phyloP scores from a whole-genome alignment of 2,329 filamentous ascomycete species.

The Parastagonospora avenae region DNA sequence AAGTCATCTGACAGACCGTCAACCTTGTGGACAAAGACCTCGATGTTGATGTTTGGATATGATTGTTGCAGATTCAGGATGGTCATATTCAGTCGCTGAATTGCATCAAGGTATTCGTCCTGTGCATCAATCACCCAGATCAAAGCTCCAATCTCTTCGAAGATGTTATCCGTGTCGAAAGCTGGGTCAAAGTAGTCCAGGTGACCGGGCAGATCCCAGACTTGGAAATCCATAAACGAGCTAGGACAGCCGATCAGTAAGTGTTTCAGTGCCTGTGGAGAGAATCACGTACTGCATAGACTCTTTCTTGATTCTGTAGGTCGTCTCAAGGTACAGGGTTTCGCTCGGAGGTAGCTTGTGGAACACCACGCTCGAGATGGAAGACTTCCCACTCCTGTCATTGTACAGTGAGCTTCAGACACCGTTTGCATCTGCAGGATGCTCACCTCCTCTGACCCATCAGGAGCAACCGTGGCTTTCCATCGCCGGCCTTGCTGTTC shows the following conservation, averaged over 20 bases:
- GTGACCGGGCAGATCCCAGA: slow-evolving; percentile 96
- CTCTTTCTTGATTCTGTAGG: slow-evolving; percentile 90
- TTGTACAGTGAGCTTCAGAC: slow-evolving; percentile 17
- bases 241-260: slow-evolving; percentile 52
- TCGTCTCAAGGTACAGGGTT: slow-evolving; percentile 94
- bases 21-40: slow-evolving; percentile 99
- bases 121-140: slow-evolving; percentile 99
- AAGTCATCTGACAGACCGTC: slow-evolving; percentile 98
- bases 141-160: slow-evolving; percentile 89
- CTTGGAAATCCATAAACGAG: slow-evolving; percentile 99
- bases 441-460: slow-evolving; percentile 94
- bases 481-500: slow-evolving; percentile 59
- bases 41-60: slow-evolving; percentile 93
- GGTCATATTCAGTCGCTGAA: slow-evolving; percentile 83
- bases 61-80: slow-evolving; percentile 86
- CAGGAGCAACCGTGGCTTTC: slow-evolving; percentile 82
- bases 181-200: slow-evolving; percentile 88
- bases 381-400: slow-evolving; percentile 91
- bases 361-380: slow-evolving; percentile 98
- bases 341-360: slow-evolving; percentile 96
- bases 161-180: slow-evolving; percentile 92
- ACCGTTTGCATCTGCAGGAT: not conserved
- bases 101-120: slow-evolving; percentile 94
- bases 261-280: not conserved
- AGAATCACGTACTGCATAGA: slow-evolving; percentile 78